phyloP scores from a whole-genome alignment of 1,284 basidiomycete species.

The Ganoderma lingzhi region DNA sequence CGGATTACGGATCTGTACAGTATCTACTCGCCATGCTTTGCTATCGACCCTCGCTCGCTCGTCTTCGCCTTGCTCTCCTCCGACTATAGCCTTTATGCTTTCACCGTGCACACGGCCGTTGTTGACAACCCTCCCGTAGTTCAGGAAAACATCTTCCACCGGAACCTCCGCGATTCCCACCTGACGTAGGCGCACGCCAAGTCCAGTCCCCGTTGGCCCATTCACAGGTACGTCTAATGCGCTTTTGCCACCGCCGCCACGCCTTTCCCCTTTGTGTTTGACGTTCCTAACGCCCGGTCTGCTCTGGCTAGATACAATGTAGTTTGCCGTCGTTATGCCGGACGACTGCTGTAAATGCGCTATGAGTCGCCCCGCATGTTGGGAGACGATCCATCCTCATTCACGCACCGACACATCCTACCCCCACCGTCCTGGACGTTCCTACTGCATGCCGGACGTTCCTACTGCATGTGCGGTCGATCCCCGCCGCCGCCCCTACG shows the following conservation, averaged over 20 bases:
- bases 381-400: not conserved
- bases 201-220: not conserved
- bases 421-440: not conserved
- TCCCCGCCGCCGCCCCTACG: not conserved
- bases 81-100: not conserved
- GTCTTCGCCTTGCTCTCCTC: not conserved
- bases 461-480: not conserved
- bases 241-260: no score
- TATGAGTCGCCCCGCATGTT: not conserved
- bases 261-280: no score
- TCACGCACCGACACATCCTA: not conserved
- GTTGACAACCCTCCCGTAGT: conserved; percentile 19
- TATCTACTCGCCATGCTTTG: not conserved
- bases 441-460: not conserved
- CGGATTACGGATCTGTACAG: not conserved
- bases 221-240: no score
- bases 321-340: no score
- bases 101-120: conserved; percentile 9
- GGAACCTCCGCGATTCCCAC: conserved; percentile 25
- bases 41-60: not conserved
- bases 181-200: conserved; percentile 15
- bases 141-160: conserved; percentile 26
- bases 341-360: no score
- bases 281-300: no score
- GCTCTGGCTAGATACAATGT: not conserved